These are phyloP conservation scores for Thymus mandschuricus DNA, from an alignment of 257 asterid genomes.

Conservation along the genomic window DNA sequence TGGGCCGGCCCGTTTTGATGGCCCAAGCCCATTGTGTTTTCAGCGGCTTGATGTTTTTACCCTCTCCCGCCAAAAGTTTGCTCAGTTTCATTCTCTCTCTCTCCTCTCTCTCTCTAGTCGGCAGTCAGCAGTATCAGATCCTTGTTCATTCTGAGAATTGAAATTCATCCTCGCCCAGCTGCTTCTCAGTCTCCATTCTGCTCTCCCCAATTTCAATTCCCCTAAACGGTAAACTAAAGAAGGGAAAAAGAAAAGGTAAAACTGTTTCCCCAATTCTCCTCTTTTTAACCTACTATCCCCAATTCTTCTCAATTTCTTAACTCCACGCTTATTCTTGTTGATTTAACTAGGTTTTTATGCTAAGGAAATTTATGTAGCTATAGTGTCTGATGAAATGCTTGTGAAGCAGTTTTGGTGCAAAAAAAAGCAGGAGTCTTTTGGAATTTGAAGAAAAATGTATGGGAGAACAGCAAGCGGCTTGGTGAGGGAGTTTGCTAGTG, in stretches of 20 bases:
- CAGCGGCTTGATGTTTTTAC: neutral
- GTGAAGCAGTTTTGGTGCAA: conserved; percentile 34
- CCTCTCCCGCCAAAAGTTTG: conserved; percentile 11
- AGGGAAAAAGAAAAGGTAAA: no score
- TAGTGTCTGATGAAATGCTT: conserved; percentile 51
- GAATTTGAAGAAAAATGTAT: conserved; percentile 49
- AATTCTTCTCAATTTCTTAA: no score
- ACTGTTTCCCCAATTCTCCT: no score
- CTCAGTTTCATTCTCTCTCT: neutral
- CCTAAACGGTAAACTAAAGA: neutral
- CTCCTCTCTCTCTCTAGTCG: neutral
- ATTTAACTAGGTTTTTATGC: neutral
- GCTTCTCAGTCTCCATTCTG: neutral
- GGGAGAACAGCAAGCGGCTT: conserved; percentile 75
- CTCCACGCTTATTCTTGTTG: neutral
- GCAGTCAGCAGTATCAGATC: neutral
- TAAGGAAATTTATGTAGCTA: conserved; percentile 5
- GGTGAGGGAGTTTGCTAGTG: conserved; percentile 69
- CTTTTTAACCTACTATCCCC: no score
- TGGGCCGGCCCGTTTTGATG: neutral
- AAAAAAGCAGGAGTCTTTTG: conserved; percentile 3
- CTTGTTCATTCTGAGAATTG: neutral
- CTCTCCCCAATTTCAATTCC: neutral
- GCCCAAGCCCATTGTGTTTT: neutral
- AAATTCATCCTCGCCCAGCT: neutral